Evolutionary conservation across 352 stramenopile genomes (phyloP).

Genomic region (Phytophthora nicotianae): DNA sequence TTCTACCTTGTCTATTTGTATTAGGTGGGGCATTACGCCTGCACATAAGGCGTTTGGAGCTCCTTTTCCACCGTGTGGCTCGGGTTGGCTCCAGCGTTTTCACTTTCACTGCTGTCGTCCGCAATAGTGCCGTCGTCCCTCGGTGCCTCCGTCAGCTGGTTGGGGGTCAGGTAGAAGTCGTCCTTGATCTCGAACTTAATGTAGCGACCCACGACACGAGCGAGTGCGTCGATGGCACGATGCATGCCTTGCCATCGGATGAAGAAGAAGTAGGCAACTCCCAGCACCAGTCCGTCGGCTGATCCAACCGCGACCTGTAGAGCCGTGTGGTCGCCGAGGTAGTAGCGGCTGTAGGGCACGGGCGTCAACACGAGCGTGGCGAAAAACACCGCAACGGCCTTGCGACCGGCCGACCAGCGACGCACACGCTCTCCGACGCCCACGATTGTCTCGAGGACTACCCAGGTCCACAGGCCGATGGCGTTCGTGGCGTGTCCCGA

Average conservation of each 20-base stretch:
- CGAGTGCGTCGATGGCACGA: slow-evolving; percentile 25
- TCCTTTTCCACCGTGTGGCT: slow-evolving; percentile 28
- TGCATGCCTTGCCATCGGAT: slow-evolving; percentile 39
- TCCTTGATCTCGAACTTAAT: slow-evolving; percentile 41
- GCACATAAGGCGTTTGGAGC: slow-evolving; percentile 31
- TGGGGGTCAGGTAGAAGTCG: slow-evolving; percentile 44
- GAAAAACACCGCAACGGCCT: slow-evolving; percentile 17
- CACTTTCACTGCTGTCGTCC: slow-evolving; percentile 41
- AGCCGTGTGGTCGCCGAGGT: slow-evolving; percentile 50
- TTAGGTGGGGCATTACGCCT: slow-evolving; percentile 16
- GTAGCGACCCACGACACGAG: slow-evolving; percentile 24
- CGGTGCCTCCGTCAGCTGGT: slow-evolving; percentile 6
- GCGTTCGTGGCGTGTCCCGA: slow-evolving; percentile 56
- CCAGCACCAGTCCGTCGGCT: slow-evolving; percentile 39
- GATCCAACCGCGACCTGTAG: slow-evolving; percentile 41
- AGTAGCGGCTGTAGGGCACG: slow-evolving; percentile 55
- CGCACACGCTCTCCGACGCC: slow-evolving; percentile 33
- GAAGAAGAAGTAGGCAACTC: slow-evolving; percentile 45
- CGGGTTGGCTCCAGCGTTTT: slow-evolving; percentile 16
- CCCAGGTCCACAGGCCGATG: slow-evolving; percentile 46
- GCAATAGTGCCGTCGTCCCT: slow-evolving; percentile 26
- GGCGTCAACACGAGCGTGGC: slow-evolving; percentile 35
- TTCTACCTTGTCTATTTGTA: slow-evolving; percentile 27
- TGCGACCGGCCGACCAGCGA: slow-evolving; percentile 25
- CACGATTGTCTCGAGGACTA: slow-evolving; percentile 41